Conservation (phyloP, 179 eudicot species). For the Silene noctiflora region DNA sequence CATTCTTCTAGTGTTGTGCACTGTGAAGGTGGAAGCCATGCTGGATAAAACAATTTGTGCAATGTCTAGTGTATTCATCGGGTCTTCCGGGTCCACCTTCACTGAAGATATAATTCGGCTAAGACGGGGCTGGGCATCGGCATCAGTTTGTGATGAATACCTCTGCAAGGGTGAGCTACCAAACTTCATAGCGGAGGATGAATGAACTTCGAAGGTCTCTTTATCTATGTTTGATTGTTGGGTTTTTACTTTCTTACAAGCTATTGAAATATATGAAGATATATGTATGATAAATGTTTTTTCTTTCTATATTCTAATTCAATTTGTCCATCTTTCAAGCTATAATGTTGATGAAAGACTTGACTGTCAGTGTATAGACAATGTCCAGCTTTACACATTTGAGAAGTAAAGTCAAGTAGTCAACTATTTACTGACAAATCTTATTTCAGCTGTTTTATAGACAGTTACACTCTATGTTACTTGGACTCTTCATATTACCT, state of each 20-base stretch:
- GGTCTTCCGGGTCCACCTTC: slow-evolving; percentile 90
- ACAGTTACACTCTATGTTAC: too few relatives aligned
- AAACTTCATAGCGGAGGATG: slow-evolving; percentile 83
- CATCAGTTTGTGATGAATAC: slow-evolving; percentile 82
- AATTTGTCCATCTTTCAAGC: slow-evolving; percentile 16
- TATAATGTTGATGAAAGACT: not conserved
- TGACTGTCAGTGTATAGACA: not conserved
- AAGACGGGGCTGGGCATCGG: slow-evolving; percentile 84
- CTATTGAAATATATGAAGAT: slow-evolving; percentile 16
- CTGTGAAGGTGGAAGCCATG: slow-evolving; percentile 93
- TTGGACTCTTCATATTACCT: too few relatives aligned
- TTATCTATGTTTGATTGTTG: not conserved
- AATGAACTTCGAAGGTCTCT: slow-evolving; percentile 35
- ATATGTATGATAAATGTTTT: slow-evolving; percentile 5
- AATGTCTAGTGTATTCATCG: slow-evolving; percentile 74
- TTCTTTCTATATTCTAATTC: slow-evolving; percentile 16
- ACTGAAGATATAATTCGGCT: slow-evolving; percentile 90
- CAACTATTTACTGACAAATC: too few relatives aligned
- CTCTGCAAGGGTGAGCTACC: slow-evolving; percentile 82
- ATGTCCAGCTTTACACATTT: too few relatives aligned
- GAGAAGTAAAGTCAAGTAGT: too few relatives aligned
- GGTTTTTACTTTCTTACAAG: slow-evolving; percentile 6
- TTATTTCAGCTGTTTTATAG: too few relatives aligned
- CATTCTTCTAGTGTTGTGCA: slow-evolving; percentile 15
- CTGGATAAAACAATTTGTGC: slow-evolving; percentile 95